Evolutionary conservation across 768 basidiomycete genomes (phyloP), one percentile per base, ranked within the genome.

Genomic region (Postia placenta): DNA sequence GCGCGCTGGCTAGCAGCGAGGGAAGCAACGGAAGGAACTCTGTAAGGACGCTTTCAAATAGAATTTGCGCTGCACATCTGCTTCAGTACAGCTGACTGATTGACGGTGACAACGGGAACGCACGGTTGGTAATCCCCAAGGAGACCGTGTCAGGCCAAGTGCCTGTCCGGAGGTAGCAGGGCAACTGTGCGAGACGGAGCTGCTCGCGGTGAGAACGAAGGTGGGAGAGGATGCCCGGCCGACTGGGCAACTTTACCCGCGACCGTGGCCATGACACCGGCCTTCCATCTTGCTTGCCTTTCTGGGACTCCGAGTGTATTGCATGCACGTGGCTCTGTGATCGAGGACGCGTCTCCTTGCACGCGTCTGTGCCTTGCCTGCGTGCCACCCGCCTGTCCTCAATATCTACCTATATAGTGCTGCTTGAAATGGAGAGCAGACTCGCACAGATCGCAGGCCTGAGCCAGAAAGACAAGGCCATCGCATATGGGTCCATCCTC

Each of bases 401-500:
- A n/a, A n/a, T n/a, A n/a, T n/a, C n/a, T n/a, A n/a, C n/a, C n/a
- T n/a, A n/a, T n/a, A n/a, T n/a, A n/a, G n/a, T n/a, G n/a, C n/a
- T n/a, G n/a, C n/a, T n/a, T n/a, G 23, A 56, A 47, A 87, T 89
- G 87, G 85, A 90, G 39, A 63, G 64, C 47, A 85, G 77, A 64
- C 75, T 92, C 35, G 63, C 77, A 1, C 81, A 85, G 53, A 73
- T 83, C 47, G 70, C 78, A 1, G 54, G 76, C 20, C 78, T 90
- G 57, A 73, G 69, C 44, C 92, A 93, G 67, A 92, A 91, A 60
- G 90, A 94, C 70, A 92, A 91, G 60, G 88, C 80, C 0, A 73
- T 83, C 6, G 85, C 82, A 4, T 91, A 85, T 58, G 73, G 83
- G 36, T 67, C 83, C 15, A 74, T 91, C 28, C 76, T 93, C 45